A percentile compares a stretch with the other conserved stretches of the same genome.
Evolutionary conservation across 768 basidiomycete species (phyloP).

Genomic region (Tephrocybe sp.): DNA sequence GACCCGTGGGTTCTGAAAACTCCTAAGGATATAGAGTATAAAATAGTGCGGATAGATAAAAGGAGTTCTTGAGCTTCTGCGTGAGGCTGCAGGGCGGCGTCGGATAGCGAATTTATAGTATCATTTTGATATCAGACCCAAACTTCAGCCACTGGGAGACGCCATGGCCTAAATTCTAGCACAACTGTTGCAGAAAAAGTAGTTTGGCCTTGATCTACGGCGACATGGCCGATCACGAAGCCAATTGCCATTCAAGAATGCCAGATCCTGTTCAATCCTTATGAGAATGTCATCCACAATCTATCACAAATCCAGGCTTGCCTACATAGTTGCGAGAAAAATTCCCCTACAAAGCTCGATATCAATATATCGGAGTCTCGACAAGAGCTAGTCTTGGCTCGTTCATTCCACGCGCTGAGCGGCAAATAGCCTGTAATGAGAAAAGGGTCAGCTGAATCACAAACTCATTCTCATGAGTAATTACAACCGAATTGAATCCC

Average conservation of each 20-base stretch:
- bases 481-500: too few species aligned
- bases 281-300: too few species aligned
- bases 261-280: background rate
- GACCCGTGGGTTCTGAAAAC: background rate
- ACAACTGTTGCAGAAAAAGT: background rate
- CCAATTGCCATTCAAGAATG: background rate
- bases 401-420: too few species aligned
- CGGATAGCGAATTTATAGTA: background rate
- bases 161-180: background rate
- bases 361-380: too few species aligned
- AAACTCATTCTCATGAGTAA: too few species aligned
- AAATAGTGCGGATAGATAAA: background rate
- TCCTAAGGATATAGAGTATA: background rate
- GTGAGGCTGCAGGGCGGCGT: background rate
- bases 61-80: background rate
- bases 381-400: too few species aligned
- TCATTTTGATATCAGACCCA: background rate
- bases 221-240: slow-evolving; percentile 7
- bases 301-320: too few species aligned
- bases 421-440: background rate
- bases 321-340: too few species aligned
- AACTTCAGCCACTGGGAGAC: background rate
- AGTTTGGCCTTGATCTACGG: background rate
- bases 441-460: background rate
- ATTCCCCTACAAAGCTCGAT: too few species aligned